phyloP scores from a whole-genome alignment of 2,329 filamentous ascomycete species.

The Neofusicoccum parvum region DNA sequence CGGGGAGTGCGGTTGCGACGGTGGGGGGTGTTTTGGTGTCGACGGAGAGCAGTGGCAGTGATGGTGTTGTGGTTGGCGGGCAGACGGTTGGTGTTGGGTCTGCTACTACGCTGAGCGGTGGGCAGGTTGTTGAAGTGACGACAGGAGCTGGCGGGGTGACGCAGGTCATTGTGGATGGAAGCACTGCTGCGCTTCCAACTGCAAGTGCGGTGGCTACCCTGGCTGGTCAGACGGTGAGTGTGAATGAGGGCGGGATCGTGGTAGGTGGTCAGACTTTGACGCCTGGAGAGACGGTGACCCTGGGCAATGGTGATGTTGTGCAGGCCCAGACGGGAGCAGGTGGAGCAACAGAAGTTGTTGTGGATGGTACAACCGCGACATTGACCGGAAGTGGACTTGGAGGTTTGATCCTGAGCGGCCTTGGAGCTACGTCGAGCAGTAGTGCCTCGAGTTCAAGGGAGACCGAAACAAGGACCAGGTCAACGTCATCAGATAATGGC shows the following conservation, averaged over 20 bases:
- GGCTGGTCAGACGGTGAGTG: background rate
- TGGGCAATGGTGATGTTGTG: background rate
- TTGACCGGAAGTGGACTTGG: background rate
- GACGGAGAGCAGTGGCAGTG: background rate
- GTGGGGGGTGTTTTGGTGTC: background rate
- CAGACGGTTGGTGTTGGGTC: constrained; percentile 30
- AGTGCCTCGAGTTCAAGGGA: background rate
- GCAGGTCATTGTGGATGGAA: background rate
- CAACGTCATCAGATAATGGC: too few relatives aligned
- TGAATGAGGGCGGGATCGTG: background rate
- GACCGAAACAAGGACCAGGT: too few relatives aligned
- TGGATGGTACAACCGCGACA: background rate
- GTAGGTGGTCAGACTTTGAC: constrained; percentile 3
- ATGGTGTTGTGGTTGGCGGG: background rate
- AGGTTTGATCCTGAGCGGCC: background rate
- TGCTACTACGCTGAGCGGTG: constrained; percentile 29
- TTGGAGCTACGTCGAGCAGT: background rate
- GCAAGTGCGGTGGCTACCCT: background rate
- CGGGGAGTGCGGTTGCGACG: background rate
- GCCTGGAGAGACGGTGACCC: background rate
- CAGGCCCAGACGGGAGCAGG: background rate
- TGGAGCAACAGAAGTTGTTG: background rate
- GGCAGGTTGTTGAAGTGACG: constrained; percentile 27
- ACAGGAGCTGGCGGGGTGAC: background rate
- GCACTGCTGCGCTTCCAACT: background rate